A percentile compares a stretch with the other conserved stretches of the same genome.
Evolutionary conservation across 768 basidiomycete species (phyloP).

Genomic region (Collybia mongolica): DNA sequence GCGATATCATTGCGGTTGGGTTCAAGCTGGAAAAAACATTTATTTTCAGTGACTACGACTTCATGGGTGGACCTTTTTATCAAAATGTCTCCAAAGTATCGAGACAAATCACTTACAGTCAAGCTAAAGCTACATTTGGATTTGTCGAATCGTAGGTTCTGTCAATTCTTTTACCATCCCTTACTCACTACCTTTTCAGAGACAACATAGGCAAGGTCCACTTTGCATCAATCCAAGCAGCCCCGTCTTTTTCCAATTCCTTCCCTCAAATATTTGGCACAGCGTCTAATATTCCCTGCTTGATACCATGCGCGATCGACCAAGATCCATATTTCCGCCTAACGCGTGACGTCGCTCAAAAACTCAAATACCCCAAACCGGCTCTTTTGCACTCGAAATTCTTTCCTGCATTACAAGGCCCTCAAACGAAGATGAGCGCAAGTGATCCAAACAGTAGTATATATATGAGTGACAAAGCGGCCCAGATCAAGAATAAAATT

Average conservation of each 20-base stretch:
- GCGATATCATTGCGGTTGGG: constrained; percentile 95
- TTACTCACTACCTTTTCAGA: constrained; percentile 35
- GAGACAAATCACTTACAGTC: constrained; percentile 88
- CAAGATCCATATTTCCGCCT: constrained; percentile 98
- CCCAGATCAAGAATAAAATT: constrained; percentile 97
- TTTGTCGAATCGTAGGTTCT: constrained; percentile 90
- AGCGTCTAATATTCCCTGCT: constrained; percentile 4
- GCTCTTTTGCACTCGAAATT: constrained; percentile 92
- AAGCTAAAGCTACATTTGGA: constrained; percentile 94
- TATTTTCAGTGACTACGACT: constrained; percentile 93
- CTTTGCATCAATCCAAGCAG: constrained; percentile 93
- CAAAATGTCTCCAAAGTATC: constrained; percentile 92
- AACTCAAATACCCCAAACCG: constrained; percentile 95
- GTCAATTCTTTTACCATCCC: background rate
- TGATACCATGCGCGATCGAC: constrained; percentile 75
- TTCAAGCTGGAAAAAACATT: constrained; percentile 92
- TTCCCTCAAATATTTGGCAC: constrained; percentile 62
- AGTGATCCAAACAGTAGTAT: constrained; percentile 91
- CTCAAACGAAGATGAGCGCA: constrained; percentile 99
- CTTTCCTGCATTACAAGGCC: constrained; percentile 97
- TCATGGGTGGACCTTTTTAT: constrained; percentile 91
- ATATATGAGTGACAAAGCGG: constrained; percentile 91
- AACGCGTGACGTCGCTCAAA: constrained; percentile 91
- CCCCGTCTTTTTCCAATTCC: constrained; percentile 96
- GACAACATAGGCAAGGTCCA: constrained; percentile 99